Conservation (phyloP, 2,329 filamentous ascomycete genomes). For the Aspergillus spinulosporus region DNA sequence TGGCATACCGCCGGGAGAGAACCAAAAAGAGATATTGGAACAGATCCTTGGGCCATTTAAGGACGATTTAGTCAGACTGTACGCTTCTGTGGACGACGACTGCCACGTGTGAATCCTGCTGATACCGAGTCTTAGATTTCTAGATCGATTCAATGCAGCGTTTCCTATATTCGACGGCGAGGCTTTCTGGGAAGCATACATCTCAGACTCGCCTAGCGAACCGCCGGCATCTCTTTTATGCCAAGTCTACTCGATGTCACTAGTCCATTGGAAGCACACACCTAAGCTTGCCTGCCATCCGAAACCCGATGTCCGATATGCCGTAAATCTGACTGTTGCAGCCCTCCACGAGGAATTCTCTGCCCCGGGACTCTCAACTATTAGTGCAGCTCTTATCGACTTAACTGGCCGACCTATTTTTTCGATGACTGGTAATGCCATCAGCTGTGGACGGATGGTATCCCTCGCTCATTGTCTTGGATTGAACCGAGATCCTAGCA, state of each 20-base stretch:
- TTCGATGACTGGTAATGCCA: slow-evolving; percentile 59
- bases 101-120: background rate
- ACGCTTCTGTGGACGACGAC: slow-evolving; percentile 31
- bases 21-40: slow-evolving; percentile 57
- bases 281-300: slow-evolving; percentile 47
- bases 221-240: slow-evolving; percentile 59
- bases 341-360: slow-evolving; percentile 62
- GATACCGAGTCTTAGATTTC: slow-evolving; percentile 46
- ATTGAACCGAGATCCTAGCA: slow-evolving; percentile 55
- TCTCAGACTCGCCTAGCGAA: slow-evolving; percentile 46
- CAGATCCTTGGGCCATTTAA: slow-evolving; percentile 59
- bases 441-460: slow-evolving; percentile 55
- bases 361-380: slow-evolving; percentile 59
- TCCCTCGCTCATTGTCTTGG: slow-evolving; percentile 58
- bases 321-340: slow-evolving; percentile 63
- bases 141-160: slow-evolving; percentile 59
- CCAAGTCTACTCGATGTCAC: slow-evolving; percentile 58
- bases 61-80: slow-evolving; percentile 54
- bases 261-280: slow-evolving; percentile 59
- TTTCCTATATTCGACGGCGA: slow-evolving; percentile 61
- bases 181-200: slow-evolving; percentile 54
- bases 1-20: slow-evolving; percentile 47
- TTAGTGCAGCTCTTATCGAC: slow-evolving; percentile 60
- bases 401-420: slow-evolving; percentile 61
- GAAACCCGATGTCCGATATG: slow-evolving; percentile 59